A percentile compares a stretch with the other conserved stretches of the same genome.
These are phyloP conservation scores for Wakefieldia striispora DNA, from an alignment of 768 basidiomycete species.

Conservation along the genomic window DNA sequence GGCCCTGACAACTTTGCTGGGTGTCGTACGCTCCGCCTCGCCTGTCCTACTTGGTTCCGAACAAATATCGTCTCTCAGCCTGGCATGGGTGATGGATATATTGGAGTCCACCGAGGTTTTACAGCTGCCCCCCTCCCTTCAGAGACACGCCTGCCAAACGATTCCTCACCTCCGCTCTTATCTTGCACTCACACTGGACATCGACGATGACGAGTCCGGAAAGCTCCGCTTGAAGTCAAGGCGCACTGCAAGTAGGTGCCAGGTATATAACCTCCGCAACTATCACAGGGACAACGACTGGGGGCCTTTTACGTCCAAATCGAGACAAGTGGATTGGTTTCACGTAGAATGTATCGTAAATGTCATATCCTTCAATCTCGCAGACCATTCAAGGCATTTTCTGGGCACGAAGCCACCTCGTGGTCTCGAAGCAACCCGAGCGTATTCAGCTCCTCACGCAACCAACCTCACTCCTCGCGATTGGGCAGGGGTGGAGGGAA, in stretches of 20 bases:
- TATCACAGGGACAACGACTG: slow-evolving; percentile 50
- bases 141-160: slow-evolving; percentile 27
- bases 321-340: slow-evolving; percentile 54
- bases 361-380: slow-evolving; percentile 51
- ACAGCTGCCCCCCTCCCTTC: slow-evolving; percentile 10
- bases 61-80: slow-evolving; percentile 36
- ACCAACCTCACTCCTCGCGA: slow-evolving; percentile 38
- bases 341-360: slow-evolving; percentile 60
- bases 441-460: slow-evolving; percentile 52
- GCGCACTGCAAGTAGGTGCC: slow-evolving; percentile 51
- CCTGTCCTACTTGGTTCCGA: slow-evolving; percentile 25
- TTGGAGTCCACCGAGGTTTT: slow-evolving; percentile 41
- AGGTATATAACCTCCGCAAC: slow-evolving; percentile 64
- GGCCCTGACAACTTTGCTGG: slow-evolving; percentile 41
- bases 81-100: slow-evolving; percentile 45
- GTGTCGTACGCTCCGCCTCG: slow-evolving; percentile 37
- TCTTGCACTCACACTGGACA: slow-evolving; percentile 44
- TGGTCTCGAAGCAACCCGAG: slow-evolving; percentile 49
- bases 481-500: slow-evolving; percentile 76
- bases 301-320: slow-evolving; percentile 51
- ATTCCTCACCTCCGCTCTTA: slow-evolving; percentile 48
- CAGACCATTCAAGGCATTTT: slow-evolving; percentile 41
- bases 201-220: slow-evolving; percentile 25
- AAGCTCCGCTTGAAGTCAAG: slow-evolving; percentile 27
- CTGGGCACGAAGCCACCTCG: slow-evolving; percentile 43